Conservation (phyloP, 139 green algal species). For the Haematococcus sp. region DNA sequence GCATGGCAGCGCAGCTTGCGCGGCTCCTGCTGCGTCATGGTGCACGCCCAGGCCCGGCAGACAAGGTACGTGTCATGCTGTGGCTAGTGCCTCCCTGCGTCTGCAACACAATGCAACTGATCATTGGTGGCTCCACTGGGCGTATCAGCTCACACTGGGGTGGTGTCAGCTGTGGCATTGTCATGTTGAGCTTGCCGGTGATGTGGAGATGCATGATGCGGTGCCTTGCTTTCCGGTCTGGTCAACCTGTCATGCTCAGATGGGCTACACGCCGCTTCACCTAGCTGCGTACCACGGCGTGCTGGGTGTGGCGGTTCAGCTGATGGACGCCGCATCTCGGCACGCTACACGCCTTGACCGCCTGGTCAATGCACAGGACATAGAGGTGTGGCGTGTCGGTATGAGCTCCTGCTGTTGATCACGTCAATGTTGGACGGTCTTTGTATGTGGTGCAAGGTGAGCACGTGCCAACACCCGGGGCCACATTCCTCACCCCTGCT, state of each 20-base stretch:
- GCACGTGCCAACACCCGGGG: no score
- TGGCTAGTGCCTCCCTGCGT: no score
- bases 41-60: not conserved
- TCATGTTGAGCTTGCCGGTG: no score
- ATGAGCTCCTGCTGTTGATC: not conserved
- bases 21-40: not conserved
- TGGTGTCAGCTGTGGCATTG: no score
- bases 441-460: not conserved
- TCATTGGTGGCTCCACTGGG: no score
- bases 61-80: not conserved
- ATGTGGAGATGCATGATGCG: no score
- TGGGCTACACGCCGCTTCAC: conserved; percentile 14
- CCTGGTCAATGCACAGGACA: not conserved
- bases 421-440: not conserved
- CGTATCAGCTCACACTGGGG: no score
- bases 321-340: not conserved
- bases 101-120: no score
- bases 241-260: conserved; percentile 1
- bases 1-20: not conserved
- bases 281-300: conserved; percentile 12
- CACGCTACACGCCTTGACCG: not conserved
- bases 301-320: not conserved
- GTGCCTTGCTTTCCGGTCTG: no score
- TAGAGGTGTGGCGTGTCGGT: not conserved
- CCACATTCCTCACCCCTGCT: no score